A percentile compares a stretch with the other conserved stretches of the same genome.
phyloP scores from a whole-genome alignment of 1,284 basidiomycete species.

The Coniferiporia sulphurascens region DNA sequence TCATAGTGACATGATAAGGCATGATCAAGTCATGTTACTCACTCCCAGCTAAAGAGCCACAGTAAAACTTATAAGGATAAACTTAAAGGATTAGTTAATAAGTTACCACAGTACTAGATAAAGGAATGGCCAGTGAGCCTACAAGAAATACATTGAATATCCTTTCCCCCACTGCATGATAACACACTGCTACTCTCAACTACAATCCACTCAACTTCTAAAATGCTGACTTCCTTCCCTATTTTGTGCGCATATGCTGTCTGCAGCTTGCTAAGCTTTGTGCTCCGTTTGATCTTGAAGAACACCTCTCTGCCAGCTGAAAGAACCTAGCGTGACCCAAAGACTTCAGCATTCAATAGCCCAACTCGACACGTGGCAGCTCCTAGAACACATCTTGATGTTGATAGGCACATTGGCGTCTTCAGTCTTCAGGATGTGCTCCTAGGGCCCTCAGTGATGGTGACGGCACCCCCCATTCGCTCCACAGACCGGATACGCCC shows the following conservation, averaged over 20 bases:
- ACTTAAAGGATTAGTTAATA: too few species aligned
- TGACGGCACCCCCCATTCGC: slow-evolving; percentile 92
- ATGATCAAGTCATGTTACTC: too few species aligned
- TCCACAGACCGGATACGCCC: slow-evolving; percentile 88
- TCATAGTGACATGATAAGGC: too few species aligned
- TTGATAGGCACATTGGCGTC: slow-evolving; percentile 73
- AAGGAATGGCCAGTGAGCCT: too few species aligned
- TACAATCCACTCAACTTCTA: too few species aligned
- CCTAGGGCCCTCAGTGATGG: slow-evolving; percentile 76
- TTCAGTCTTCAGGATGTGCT: slow-evolving; percentile 51
- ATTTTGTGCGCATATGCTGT: slow-evolving; percentile 92
- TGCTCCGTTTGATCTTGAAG: slow-evolving; percentile 97
- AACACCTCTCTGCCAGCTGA: slow-evolving; percentile 83
- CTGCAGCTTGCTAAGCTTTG: slow-evolving; percentile 90
- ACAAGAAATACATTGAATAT: too few species aligned
- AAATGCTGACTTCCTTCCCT: slow-evolving; percentile 81
- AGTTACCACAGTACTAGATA: too few species aligned
- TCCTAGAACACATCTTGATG: slow-evolving; percentile 59
- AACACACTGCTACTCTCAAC: too few species aligned
- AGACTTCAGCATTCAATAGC: not conserved
- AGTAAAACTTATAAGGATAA: too few species aligned
- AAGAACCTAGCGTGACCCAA: slow-evolving; percentile 52
- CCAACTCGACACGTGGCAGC: too few species aligned
- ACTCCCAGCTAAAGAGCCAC: too few species aligned
- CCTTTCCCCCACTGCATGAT: too few species aligned